Conservation (phyloP, 192 early-diverging fungal genomes). For the Linnemannia hyalina region DNA sequence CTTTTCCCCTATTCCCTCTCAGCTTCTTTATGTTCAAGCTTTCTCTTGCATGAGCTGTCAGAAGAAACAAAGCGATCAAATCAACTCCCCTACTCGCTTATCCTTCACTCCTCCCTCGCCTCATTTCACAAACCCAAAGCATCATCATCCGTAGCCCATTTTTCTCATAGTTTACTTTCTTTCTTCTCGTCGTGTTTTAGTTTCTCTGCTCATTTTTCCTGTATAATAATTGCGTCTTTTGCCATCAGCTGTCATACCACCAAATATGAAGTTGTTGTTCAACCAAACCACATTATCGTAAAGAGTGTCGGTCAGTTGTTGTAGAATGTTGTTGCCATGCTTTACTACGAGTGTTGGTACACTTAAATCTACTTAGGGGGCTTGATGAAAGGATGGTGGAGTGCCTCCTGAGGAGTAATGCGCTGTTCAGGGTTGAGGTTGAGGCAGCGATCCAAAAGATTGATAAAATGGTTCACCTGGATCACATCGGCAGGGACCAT, state of each 20-base stretch:
- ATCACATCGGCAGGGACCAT: slow-evolving; percentile 70
- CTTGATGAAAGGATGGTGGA: slow-evolving; percentile 88
- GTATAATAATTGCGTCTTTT: background rate
- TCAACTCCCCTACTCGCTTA: background rate
- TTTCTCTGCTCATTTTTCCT: slow-evolving; percentile 7
- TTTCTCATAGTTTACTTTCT: background rate
- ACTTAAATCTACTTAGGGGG: slow-evolving; percentile 18
- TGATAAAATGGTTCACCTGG: slow-evolving; percentile 78
- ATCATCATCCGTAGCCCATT: background rate
- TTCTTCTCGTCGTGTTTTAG: background rate
- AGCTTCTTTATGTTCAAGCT: no score
- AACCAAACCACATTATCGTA: background rate
- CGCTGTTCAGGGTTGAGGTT: slow-evolving; percentile 91
- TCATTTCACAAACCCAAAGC: background rate
- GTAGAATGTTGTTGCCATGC: background rate
- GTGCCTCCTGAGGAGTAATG: slow-evolving; percentile 86
- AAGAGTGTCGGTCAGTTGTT: background rate
- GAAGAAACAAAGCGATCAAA: no score
- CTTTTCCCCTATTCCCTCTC: background rate
- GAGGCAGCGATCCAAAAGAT: slow-evolving; percentile 89
- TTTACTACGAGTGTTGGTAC: background rate
- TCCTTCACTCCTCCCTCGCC: background rate
- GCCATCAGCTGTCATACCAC: background rate
- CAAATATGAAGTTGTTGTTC: background rate
- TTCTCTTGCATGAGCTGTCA: no score